Evolutionary conservation across 2,329 filamentous ascomycete genomes (phyloP), one percentile per base, ranked within the genome.

Genomic region (Ophiocordyceps camponoti-leonardi): DNA sequence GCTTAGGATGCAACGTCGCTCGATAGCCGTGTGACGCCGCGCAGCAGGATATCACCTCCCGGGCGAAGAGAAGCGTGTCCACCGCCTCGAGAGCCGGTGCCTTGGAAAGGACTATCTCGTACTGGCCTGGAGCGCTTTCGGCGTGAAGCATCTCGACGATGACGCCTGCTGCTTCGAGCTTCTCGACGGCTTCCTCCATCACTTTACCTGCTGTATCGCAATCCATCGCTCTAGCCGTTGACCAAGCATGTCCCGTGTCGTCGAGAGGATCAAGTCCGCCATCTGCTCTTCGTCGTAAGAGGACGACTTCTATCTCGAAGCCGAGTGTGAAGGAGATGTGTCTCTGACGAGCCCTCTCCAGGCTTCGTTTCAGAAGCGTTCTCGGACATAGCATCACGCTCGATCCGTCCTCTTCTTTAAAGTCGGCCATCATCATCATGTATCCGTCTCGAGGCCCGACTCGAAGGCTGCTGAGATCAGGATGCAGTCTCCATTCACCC

Each of bases 261-360:
- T 71, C 57, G 0, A 81, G 67, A n/a, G 61, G n/a, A n/a, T n/a
- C n/a, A n/a, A n/a, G n/a, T n/a, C n/a, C n/a, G n/a, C n/a, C 58
- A 2, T 56, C 50, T 11, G 56, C 51, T 1, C 51, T 49, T 6
- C 69, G 69, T 39, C 70, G 69, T 51, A 90, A 66, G 50, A 93
- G 79, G 1, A 84, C 70, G 11, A 92, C 75, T 60, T 93, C 86
- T 39, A 93, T 77, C 59, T 94, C 86, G 51, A 92, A 93, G 0
- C 86, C 86, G 16, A 86, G 61, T 0, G 80, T 66, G 43, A 87
- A 76, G 3, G 68, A 61, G 2, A 86, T 65, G 1, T 68, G 67
- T 35, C 74, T 65, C 2, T 61, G 53, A 12, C 69, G 62, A 0
- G 82, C 72, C 6, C 63, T 61, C 0, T 70, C 63, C 1, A 81